phyloP scores from a whole-genome alignment of 768 basidiomycete genomes.

The Scleroderma citrinum region DNA sequence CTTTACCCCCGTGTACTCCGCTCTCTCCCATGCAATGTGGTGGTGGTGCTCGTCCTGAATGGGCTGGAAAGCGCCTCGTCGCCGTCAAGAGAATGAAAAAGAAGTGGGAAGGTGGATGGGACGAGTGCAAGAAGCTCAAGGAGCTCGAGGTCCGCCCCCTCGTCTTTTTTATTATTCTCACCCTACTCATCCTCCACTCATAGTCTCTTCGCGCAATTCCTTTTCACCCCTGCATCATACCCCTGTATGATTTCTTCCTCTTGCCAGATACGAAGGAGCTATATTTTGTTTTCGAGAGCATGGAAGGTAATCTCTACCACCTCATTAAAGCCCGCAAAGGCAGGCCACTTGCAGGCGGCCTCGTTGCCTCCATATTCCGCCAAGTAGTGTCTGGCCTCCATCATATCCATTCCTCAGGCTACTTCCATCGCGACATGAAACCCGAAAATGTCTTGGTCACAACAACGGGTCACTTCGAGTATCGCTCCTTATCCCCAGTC shows the following conservation, averaged over 20 bases:
- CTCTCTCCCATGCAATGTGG: conserved; percentile 95
- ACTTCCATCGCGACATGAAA: conserved; percentile 99
- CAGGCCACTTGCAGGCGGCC: conserved; percentile 91
- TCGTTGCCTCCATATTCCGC: conserved; percentile 90
- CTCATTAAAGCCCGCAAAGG: conserved; percentile 97
- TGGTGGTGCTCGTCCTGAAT: conserved; percentile 87
- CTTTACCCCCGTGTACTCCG: conserved; percentile 85
- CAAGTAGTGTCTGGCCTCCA: conserved; percentile 88
- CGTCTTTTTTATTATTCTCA: conserved; percentile 8
- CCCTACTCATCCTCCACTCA: conserved; percentile 10
- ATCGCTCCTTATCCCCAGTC: conserved; percentile 70
- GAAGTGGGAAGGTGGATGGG: conserved; percentile 97
- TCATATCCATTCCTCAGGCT: conserved; percentile 89
- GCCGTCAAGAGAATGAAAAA: conserved; percentile 99
- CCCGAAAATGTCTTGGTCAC: conserved; percentile 99
- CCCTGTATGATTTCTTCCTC: conserved; percentile 98
- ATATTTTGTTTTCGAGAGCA: conserved; percentile 99
- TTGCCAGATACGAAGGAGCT: conserved; percentile 94
- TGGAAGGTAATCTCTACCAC: conserved; percentile 99
- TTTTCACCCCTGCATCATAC: conserved; percentile 95
- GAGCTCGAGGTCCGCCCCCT: conserved; percentile 84
- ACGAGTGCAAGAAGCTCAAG: conserved; percentile 91
- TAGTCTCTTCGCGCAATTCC: conserved; percentile 94
- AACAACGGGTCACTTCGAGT: conserved; percentile 92
- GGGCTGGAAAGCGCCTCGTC: conserved; percentile 89